Conservation (phyloP, 805 yeast species). For the Cyberlindnera veronae region DNA sequence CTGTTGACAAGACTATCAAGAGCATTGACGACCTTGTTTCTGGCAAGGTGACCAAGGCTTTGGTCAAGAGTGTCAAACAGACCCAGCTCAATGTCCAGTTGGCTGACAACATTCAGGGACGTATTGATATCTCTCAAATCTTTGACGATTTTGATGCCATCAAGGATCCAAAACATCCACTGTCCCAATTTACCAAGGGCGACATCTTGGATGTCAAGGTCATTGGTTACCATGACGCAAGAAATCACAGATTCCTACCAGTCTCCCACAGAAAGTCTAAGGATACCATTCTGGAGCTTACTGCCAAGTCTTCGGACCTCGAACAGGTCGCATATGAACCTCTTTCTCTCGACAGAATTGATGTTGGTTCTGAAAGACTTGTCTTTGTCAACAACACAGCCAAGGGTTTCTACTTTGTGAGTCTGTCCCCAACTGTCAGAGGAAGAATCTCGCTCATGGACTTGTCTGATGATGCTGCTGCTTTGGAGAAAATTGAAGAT, state of each 20-base stretch:
- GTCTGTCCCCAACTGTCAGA: constrained; percentile 61
- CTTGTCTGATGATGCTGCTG: constrained; percentile 49
- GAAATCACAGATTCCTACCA: constrained; percentile 64
- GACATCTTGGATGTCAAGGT: constrained; percentile 58
- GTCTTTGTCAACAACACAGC: constrained; percentile 67
- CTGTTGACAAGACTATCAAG: constrained; percentile 55
- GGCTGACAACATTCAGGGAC: constrained; percentile 76
- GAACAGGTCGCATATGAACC: constrained; percentile 27
- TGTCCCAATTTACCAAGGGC: constrained; percentile 55
- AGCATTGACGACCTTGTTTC: constrained; percentile 48
- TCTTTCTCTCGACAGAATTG: constrained; percentile 39
- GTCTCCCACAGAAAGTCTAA: constrained; percentile 55
- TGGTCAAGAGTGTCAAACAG: constrained; percentile 58
- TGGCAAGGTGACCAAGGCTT: constrained; percentile 61
- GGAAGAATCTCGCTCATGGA: constrained; percentile 69
- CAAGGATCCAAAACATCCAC: constrained; percentile 53
- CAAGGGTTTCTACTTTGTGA: constrained; percentile 62
- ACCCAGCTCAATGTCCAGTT: constrained; percentile 72
- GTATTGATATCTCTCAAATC: constrained; percentile 72
- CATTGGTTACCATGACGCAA: constrained; percentile 73
- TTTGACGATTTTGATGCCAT: constrained; percentile 54
- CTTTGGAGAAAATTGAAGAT: constrained; percentile 47
- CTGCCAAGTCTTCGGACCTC: constrained; percentile 45
- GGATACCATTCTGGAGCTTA: constrained; percentile 60
- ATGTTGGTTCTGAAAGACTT: constrained; percentile 46